Evolutionary conservation across 2,329 filamentous ascomycete species (phyloP), one percentile per base, ranked within the genome.

Genomic region (Paraconiothyrium brasiliense): DNA sequence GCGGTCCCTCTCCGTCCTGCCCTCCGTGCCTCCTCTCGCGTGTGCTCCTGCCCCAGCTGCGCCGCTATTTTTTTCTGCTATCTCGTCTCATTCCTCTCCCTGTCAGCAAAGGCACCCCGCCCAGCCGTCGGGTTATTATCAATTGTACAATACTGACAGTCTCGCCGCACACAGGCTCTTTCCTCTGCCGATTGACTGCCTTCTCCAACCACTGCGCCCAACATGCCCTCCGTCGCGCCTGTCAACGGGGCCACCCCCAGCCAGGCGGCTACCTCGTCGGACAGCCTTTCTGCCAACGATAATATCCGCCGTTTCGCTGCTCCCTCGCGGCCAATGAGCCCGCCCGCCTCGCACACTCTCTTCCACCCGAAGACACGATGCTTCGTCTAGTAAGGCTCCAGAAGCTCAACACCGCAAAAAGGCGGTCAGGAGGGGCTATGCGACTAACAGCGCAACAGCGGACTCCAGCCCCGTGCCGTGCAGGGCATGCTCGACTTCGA

Each of bases 361-460:
- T 99, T 98, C 90, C 95, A 95, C 87, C 90, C 94, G 84, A 99
- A 98, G 92, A 98, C 95, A 80, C 88, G 95, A 94, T 98, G 95
- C 87, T 97, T 99, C 81, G 95, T 99, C 83, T 99, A 99, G 87
- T 89, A 83, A 84, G 87, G 82, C 24, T 47, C 49, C 43, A 41
- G 47, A n/a, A 37, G 32, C 39, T 32, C 37, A 30, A 22, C 16
- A 27, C 5, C 52, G 39, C 39, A 39, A 22, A 48, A n/a, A 30
- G 54, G 54, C 54, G 54, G 52, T 39, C 37, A 61, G 37, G 10
- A 52, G 48, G 54, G 62, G 48, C 46, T 54, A 54, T 32, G 22
- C 50, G 56, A 59, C 73, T 77, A 71, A 74, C 66, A 60, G 43
- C 49, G 54, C 47, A 61, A 71, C 74, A 89, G 87, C 85, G 95